These are phyloP conservation scores for Lichenothelia convexa DNA, from an alignment of 495 filamentous ascomycete genomes.

Conservation along the genomic window DNA sequence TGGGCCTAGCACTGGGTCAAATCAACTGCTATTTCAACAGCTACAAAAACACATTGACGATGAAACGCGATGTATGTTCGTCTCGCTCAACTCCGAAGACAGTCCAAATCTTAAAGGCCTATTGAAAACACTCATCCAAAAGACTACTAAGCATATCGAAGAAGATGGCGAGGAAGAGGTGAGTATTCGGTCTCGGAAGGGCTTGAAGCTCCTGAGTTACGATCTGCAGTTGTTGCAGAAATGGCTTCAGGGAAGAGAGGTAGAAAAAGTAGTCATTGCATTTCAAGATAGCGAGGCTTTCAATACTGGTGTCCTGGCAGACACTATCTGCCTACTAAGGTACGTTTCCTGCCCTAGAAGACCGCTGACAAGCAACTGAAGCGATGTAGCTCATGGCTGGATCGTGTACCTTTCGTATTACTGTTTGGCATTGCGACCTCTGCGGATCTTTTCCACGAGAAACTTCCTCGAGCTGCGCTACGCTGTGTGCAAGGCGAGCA, in stretches of 20 bases:
- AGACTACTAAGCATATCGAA: constrained; percentile 30
- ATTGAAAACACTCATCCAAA: constrained; percentile 67
- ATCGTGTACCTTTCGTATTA: constrained; percentile 77
- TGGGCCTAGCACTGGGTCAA: constrained; percentile 71
- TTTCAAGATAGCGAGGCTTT: constrained; percentile 91
- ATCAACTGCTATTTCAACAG: constrained; percentile 53
- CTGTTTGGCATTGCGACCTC: constrained; percentile 85
- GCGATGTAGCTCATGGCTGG: constrained; percentile 50
- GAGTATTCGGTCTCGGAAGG: constrained; percentile 23
- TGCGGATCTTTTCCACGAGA: constrained; percentile 69
- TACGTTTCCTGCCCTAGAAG: constrained; percentile 24
- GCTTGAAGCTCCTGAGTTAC: constrained; percentile 65
- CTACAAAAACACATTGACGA: constrained; percentile 34
- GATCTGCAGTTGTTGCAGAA: constrained; percentile 69
- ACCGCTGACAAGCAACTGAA: constrained; percentile 1
- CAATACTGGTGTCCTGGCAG: constrained; percentile 56
- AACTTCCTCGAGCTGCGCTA: constrained; percentile 58
- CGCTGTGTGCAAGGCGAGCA: constrained; percentile 53
- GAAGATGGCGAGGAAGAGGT: constrained; percentile 40
- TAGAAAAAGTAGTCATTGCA: constrained; percentile 49
- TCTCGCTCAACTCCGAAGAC: constrained; percentile 62
- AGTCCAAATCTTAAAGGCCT: constrained; percentile 64
- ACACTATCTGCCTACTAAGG: constrained; percentile 63
- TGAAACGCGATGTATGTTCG: constrained; percentile 30
- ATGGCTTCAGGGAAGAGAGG: constrained; percentile 35